Conservation (phyloP, 2,329 filamentous ascomycete species). For the Fusarium albosuccineum region DNA sequence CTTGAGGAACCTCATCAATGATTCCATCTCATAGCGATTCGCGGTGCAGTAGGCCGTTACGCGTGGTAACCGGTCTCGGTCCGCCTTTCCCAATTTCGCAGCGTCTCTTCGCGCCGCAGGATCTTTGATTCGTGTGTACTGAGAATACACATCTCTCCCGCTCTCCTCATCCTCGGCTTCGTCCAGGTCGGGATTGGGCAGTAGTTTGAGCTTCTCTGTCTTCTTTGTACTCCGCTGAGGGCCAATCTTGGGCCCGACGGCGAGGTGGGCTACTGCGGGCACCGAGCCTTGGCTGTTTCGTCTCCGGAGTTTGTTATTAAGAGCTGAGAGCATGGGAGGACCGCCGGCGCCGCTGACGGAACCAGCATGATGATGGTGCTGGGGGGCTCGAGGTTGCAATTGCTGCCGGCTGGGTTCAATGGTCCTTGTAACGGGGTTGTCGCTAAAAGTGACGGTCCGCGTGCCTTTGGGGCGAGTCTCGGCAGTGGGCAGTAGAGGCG, state of each 20-base stretch:
- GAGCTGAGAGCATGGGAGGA: conserved; percentile 76
- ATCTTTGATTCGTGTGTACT: conserved; percentile 98
- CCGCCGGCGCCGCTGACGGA: conserved; percentile 51
- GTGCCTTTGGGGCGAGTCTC: conserved; percentile 58
- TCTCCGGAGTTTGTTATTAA: conserved; percentile 89
- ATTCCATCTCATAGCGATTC: conserved; percentile 90
- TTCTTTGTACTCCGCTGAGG: conserved; percentile 96
- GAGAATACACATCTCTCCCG: conserved; percentile 94
- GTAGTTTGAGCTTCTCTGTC: conserved; percentile 95
- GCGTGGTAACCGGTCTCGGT: conserved; percentile 85
- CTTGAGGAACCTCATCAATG: conserved; percentile 91
- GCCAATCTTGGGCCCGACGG: conserved; percentile 78
- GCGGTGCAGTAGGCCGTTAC: conserved; percentile 98
- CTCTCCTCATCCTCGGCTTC: conserved; percentile 89
- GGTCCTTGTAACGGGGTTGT: conserved; percentile 73
- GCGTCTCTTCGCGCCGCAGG: conserved; percentile 93
- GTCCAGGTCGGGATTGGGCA: conserved; percentile 88
- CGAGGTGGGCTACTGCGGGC: conserved; percentile 52
- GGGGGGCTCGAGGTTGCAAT: conserved; percentile 49
- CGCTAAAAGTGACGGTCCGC: conserved; percentile 83
- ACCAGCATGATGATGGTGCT: conserved; percentile 37
- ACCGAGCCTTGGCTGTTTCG: conserved; percentile 82
- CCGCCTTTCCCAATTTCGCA: conserved; percentile 91
- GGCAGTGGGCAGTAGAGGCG: conserved; percentile 52
- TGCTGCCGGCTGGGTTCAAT: conserved; percentile 62